A percentile compares a stretch with the other conserved stretches of the same genome.
Conservation (phyloP, 352 stramenopile species). For the Pseudoperonospora humuli region DNA sequence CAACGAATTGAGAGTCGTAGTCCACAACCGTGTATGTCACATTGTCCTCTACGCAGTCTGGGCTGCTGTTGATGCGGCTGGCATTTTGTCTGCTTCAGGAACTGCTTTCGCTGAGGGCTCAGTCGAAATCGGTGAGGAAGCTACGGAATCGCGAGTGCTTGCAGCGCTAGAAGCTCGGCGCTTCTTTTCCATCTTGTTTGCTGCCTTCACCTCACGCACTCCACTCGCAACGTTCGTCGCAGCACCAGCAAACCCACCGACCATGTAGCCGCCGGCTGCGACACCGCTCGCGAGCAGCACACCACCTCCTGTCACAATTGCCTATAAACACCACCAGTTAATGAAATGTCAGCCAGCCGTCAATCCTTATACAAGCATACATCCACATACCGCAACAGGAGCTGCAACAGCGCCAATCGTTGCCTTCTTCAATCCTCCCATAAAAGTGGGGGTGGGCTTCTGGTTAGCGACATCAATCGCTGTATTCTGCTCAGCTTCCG, state of each 20-base stretch:
- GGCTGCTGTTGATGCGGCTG: slow-evolving; percentile 11
- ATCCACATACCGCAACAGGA: slow-evolving; percentile 57
- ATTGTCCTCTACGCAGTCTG: slow-evolving; percentile 24
- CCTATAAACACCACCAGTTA: slow-evolving; percentile 24
- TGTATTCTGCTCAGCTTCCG: slow-evolving; percentile 16
- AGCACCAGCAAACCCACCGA: slow-evolving; percentile 75
- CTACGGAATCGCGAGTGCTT: slow-evolving; percentile 22
- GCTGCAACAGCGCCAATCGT: slow-evolving; percentile 74
- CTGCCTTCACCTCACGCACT: slow-evolving; percentile 72
- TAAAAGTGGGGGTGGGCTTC: slow-evolving; percentile 70
- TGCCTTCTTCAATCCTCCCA: slow-evolving; percentile 80
- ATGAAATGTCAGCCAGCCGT: slow-evolving; percentile 2
- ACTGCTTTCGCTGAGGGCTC: slow-evolving; percentile 18
- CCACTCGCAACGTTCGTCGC: slow-evolving; percentile 77
- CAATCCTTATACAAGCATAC: neutral
- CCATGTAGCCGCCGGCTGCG: slow-evolving; percentile 65
- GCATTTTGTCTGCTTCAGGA: slow-evolving; percentile 6
- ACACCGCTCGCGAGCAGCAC: slow-evolving; percentile 73
- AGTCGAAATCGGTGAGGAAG: slow-evolving; percentile 14
- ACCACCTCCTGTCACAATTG: slow-evolving; percentile 64
- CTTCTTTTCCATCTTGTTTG: slow-evolving; percentile 66
- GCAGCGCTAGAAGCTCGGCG: slow-evolving; percentile 31
- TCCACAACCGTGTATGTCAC: slow-evolving; percentile 6
- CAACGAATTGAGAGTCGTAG: slow-evolving; percentile 1
- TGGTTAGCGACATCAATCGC: slow-evolving; percentile 39